These are phyloP conservation scores for Colletotrichum australisinense DNA, from an alignment of 2,329 filamentous ascomycete species.

Conservation along the genomic window DNA sequence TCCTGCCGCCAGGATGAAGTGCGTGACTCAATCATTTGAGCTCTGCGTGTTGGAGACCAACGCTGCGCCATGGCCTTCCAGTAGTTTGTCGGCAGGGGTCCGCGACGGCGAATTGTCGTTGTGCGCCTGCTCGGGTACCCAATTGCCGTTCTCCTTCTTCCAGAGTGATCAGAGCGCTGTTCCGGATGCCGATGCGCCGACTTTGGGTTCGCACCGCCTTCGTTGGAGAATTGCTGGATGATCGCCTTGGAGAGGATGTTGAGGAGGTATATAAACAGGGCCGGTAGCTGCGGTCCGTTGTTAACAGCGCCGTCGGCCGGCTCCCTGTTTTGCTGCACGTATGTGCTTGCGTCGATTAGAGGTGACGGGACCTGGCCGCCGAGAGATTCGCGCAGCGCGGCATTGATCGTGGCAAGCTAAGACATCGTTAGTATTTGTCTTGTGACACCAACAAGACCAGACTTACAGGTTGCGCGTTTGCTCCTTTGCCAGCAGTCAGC, in stretches of 20 bases:
- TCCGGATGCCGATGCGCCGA: too few relatives aligned
- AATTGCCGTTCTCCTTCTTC: slow-evolving; percentile 71
- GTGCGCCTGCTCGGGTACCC: slow-evolving; percentile 78
- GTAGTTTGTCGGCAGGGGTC: slow-evolving; percentile 83
- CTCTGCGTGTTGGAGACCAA: slow-evolving; percentile 83
- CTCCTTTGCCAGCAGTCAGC: slow-evolving; percentile 72
- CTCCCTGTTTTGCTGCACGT: slow-evolving; percentile 59
- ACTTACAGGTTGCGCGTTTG: slow-evolving; percentile 61
- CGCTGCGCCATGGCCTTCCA: slow-evolving; percentile 81
- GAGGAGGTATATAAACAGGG: slow-evolving; percentile 78
- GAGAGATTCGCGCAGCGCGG: slow-evolving; percentile 64
- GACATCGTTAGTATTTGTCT: slow-evolving; percentile 22
- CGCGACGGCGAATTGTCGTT: too few relatives aligned
- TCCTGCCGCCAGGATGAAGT: too few relatives aligned
- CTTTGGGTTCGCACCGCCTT: slow-evolving; percentile 72
- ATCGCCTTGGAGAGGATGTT: slow-evolving; percentile 81
- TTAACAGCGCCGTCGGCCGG: slow-evolving; percentile 61
- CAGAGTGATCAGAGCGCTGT: too few relatives aligned
- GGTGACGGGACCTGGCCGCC: slow-evolving; percentile 63
- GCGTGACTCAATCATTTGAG: too few relatives aligned
- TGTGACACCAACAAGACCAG: not conserved
- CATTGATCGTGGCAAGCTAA: slow-evolving; percentile 59
- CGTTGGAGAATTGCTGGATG: slow-evolving; percentile 75
- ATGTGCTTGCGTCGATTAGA: slow-evolving; percentile 65
- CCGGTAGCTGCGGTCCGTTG: slow-evolving; percentile 68